phyloP scores from a whole-genome alignment of 768 basidiomycete genomes.

The Phylloporus sp. region DNA sequence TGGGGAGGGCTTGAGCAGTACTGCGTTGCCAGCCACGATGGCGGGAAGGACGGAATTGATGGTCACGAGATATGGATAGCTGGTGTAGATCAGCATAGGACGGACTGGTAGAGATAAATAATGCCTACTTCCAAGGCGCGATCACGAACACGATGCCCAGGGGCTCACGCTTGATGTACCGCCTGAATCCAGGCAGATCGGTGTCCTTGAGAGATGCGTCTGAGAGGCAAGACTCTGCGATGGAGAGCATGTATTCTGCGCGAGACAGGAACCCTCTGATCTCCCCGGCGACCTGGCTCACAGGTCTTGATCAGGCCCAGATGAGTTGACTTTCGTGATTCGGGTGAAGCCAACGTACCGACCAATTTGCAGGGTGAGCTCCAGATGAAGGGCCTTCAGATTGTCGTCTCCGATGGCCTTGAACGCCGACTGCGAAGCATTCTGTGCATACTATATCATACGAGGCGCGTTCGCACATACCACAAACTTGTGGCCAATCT shows the following conservation, averaged over 20 bases:
- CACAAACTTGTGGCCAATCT: slow-evolving; percentile 67
- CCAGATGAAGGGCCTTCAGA: slow-evolving; percentile 45
- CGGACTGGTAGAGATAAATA: neutral
- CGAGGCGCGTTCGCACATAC: slow-evolving; percentile 35
- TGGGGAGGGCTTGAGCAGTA: slow-evolving; percentile 92
- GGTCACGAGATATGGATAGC: slow-evolving; percentile 85
- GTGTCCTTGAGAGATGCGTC: slow-evolving; percentile 72
- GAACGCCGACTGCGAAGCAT: slow-evolving; percentile 41
- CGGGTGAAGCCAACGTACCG: slow-evolving; percentile 46
- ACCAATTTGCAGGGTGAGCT: slow-evolving; percentile 89
- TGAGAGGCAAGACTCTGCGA: slow-evolving; percentile 67
- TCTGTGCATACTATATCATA: neutral
- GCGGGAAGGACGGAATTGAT: slow-evolving; percentile 93
- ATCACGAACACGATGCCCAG: slow-evolving; percentile 86
- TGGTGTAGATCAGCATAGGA: slow-evolving; percentile 25
- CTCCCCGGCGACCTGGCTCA: slow-evolving; percentile 74
- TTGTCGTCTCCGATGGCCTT: slow-evolving; percentile 44
- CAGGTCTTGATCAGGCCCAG: slow-evolving; percentile 48
- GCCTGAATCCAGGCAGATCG: slow-evolving; percentile 76
- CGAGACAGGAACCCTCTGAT: slow-evolving; percentile 77
- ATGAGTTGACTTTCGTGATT: neutral
- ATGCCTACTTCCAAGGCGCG: slow-evolving; percentile 84
- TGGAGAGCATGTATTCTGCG: slow-evolving; percentile 78
- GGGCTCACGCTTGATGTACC: slow-evolving; percentile 80
- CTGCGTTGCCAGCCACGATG: slow-evolving; percentile 83